A percentile compares a stretch with the other conserved stretches of the same genome.
Evolutionary conservation across 306 rosid species (phyloP).

Genomic region (Ormosia emarginata): DNA sequence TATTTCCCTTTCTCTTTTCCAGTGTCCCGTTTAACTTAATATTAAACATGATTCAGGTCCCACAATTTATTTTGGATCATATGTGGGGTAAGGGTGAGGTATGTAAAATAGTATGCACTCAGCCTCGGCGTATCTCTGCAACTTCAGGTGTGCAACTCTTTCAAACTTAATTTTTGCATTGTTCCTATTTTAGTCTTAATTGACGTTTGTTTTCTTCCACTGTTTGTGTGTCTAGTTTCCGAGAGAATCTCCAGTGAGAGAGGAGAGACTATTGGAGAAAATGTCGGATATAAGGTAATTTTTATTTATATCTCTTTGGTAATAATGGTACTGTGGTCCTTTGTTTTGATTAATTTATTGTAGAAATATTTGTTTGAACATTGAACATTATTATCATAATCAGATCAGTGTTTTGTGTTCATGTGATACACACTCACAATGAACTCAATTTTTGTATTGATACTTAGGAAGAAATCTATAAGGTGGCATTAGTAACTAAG

Average conservation of each 20-base stretch:
- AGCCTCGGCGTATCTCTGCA: constrained; percentile 97
- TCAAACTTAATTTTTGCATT: neutral
- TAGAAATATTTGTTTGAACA: neutral
- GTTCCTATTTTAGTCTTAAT: constrained; percentile 2
- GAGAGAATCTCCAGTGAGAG: constrained; percentile 88
- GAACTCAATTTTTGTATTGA: neutral
- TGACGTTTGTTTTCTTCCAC: constrained; percentile 13
- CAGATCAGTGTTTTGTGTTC: neutral
- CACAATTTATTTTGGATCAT: constrained; percentile 85
- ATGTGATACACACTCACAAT: neutral
- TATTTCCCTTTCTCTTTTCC: neutral
- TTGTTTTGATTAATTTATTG: constrained; percentile 9
- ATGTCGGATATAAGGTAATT: constrained; percentile 92
- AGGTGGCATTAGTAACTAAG: neutral
- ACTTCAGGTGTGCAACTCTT: constrained; percentile 62
- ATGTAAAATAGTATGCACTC: constrained; percentile 89
- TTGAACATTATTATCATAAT: neutral
- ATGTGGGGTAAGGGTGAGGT: constrained; percentile 81
- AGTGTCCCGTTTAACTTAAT: constrained; percentile 8
- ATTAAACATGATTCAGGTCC: constrained; percentile 63
- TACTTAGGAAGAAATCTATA: neutral
- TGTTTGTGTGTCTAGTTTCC: constrained; percentile 57
- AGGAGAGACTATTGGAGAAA: constrained; percentile 71
- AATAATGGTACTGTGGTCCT: neutral
- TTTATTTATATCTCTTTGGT: constrained; percentile 24